Percentiles rank a stretch among this genome's conserved stretches.
Conservation (phyloP, 345 rosid genomes). For the Jatropha curcas region DNA sequence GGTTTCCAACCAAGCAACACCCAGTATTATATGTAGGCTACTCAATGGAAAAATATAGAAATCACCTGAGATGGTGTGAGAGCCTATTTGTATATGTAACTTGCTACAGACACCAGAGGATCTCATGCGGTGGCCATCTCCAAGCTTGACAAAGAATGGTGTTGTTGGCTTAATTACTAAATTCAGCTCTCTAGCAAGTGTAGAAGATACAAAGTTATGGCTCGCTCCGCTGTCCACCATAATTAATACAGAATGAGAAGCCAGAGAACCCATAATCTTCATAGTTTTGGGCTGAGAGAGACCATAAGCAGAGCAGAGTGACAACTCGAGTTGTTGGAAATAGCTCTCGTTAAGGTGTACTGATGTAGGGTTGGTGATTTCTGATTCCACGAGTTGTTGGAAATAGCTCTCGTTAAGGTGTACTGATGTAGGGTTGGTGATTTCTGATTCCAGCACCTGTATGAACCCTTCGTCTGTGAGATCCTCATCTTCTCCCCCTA, state of each 20-base stretch:
- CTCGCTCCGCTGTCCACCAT: background rate
- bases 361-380: no score
- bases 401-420: background rate
- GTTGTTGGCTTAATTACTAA: background rate
- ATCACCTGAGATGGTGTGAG: background rate
- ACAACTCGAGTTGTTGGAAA: background rate
- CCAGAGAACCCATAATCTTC: background rate
- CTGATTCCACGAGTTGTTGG: background rate
- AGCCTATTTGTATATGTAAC: background rate
- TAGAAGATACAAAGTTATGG: background rate
- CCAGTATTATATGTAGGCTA: conserved; percentile 3
- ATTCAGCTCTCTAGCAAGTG: background rate
- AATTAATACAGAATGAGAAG: background rate
- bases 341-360: background rate
- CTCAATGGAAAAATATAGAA: conserved; percentile 4
- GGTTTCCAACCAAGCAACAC: conserved; percentile 12
- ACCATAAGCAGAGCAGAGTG: background rate
- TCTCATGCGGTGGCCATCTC: background rate
- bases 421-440: no score
- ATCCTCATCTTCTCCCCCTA: background rate
- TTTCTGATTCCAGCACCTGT: background rate
- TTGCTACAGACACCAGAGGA: background rate
- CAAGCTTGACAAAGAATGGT: background rate
- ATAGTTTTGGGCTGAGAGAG: background rate
- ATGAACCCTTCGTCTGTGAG: background rate